These are phyloP conservation scores for Exophiala sp. DNA, from an alignment of 2,329 filamentous ascomycete genomes.

Conservation along the genomic window DNA sequence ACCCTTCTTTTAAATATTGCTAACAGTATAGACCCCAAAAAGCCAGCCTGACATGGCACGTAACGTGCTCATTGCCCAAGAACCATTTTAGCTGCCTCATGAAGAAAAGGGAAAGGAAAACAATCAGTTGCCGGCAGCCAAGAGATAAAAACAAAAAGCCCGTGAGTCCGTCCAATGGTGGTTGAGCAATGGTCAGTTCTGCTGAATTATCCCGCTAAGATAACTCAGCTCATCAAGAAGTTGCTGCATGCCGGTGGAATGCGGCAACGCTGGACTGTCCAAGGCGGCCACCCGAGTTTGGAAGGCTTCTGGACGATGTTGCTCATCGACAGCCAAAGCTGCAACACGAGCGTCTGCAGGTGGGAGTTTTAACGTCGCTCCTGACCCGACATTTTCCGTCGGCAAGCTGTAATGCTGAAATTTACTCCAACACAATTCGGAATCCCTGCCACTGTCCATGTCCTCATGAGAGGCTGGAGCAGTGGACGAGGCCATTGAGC, in stretches of 20 bases:
- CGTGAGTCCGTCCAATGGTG: too few relatives aligned
- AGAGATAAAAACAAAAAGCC: not conserved
- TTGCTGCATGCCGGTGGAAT: conserved; percentile 41
- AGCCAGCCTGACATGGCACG: too few relatives aligned
- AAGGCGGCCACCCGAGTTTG: conserved; percentile 5
- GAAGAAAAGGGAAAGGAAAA: too few relatives aligned
- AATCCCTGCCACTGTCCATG: conserved; percentile 12
- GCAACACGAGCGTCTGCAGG: not conserved
- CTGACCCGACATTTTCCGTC: conserved; percentile 17
- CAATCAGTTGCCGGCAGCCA: too few relatives aligned
- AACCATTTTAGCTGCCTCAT: too few relatives aligned
- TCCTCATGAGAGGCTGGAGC: conserved; percentile 19
- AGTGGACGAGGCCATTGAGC: conserved; percentile 30
- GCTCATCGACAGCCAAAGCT: conserved; percentile 15
- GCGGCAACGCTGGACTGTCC: conserved; percentile 24
- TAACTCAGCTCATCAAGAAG: conserved; percentile 49
- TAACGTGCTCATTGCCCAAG: too few relatives aligned
- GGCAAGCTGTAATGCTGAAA: conserved; percentile 28
- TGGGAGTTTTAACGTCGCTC: conserved; percentile 20
- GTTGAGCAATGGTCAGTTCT: conserved; percentile 24
- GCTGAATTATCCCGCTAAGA: conserved; percentile 42
- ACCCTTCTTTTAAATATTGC: not conserved
- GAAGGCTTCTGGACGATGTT: conserved; percentile 20
- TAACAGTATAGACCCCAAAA: too few relatives aligned
- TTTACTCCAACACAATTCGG: conserved; percentile 14